Conservation (phyloP, 768 basidiomycete species). For the Hemileccinum rubropunctum region DNA sequence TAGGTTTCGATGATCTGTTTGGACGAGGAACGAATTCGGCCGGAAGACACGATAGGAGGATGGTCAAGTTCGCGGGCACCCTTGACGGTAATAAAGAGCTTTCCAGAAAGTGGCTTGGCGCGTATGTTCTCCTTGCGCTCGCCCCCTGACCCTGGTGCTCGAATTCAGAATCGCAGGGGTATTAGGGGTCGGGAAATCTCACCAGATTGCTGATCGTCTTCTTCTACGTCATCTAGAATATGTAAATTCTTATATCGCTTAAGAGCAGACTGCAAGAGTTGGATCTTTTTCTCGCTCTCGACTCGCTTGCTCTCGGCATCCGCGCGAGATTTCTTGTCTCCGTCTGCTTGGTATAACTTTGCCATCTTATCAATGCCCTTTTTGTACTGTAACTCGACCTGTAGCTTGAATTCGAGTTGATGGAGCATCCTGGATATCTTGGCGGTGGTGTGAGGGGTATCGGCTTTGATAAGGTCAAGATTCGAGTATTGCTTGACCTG, state of each 20-base stretch:
- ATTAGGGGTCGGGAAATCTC: slow-evolving; percentile 15
- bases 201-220: slow-evolving; percentile 75
- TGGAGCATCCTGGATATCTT: slow-evolving; percentile 98
- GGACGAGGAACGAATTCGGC: slow-evolving; percentile 70
- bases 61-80: slow-evolving; percentile 95
- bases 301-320: slow-evolving; percentile 93
- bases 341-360: slow-evolving; percentile 92
- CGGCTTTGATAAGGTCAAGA: slow-evolving; percentile 94
- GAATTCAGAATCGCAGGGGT: slow-evolving; percentile 25
- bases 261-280: slow-evolving; percentile 85
- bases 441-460: slow-evolving; percentile 92
- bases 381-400: slow-evolving; percentile 98
- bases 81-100: slow-evolving; percentile 83
- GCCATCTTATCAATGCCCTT: slow-evolving; percentile 99
- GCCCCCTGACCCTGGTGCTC: slow-evolving; percentile 56
- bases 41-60: slow-evolving; percentile 64
- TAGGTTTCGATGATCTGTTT: slow-evolving; percentile 79
- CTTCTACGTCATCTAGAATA: slow-evolving; percentile 85
- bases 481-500: slow-evolving; percentile 73
- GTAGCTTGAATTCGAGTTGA: slow-evolving; percentile 98
- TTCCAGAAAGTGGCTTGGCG: slow-evolving; percentile 91
- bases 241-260: slow-evolving; percentile 96
- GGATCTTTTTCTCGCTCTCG: slow-evolving; percentile 96
- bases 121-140: slow-evolving; percentile 92
- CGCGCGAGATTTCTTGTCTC: slow-evolving; percentile 91